Evolutionary conservation across 1,284 basidiomycete species (phyloP).

Genomic region (Leccinum solheimii): DNA sequence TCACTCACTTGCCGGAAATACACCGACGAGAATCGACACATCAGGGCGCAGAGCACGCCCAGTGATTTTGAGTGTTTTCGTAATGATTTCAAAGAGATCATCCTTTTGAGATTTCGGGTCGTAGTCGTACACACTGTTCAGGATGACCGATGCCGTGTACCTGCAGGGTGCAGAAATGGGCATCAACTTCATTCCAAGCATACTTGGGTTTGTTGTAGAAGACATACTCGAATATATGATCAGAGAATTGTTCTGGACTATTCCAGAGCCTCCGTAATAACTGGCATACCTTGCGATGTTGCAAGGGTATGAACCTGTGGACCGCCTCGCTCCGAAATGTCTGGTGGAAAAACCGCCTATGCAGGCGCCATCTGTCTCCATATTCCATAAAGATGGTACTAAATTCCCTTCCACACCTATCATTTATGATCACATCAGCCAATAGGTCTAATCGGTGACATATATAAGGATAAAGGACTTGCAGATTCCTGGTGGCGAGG

Average conservation of each 20-base stretch:
- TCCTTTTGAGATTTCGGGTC: conserved; percentile 19
- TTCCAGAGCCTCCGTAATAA: conserved; percentile 36
- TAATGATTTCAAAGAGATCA: conserved; percentile 13
- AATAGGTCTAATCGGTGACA: not conserved
- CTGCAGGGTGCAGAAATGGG: conserved; percentile 6
- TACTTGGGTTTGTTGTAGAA: not conserved
- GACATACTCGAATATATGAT: conserved; percentile 31
- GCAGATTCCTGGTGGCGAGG: conserved; percentile 22
- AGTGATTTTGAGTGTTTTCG: conserved; percentile 8
- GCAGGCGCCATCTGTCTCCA: conserved; percentile 41
- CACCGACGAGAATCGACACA: conserved; percentile 21
- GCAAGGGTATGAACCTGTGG: conserved; percentile 30
- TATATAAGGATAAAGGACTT: not conserved
- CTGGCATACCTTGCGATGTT: conserved; percentile 34
- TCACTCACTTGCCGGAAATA: conserved; percentile 25
- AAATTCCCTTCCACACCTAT: conserved; percentile 44
- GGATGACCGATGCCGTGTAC: conserved; percentile 29
- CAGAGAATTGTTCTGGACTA: conserved; percentile 28
- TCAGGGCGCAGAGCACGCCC: conserved; percentile 23
- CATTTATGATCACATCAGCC: conserved; percentile 19
- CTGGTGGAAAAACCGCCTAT: conserved; percentile 41
- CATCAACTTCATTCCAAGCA: not conserved
- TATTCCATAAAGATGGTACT: conserved; percentile 39
- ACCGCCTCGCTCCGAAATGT: conserved; percentile 32
- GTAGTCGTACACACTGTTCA: conserved; percentile 30